phyloP scores from a whole-genome alignment of 208 protist genomes.

The Jaenimonas drosophilae region DNA sequence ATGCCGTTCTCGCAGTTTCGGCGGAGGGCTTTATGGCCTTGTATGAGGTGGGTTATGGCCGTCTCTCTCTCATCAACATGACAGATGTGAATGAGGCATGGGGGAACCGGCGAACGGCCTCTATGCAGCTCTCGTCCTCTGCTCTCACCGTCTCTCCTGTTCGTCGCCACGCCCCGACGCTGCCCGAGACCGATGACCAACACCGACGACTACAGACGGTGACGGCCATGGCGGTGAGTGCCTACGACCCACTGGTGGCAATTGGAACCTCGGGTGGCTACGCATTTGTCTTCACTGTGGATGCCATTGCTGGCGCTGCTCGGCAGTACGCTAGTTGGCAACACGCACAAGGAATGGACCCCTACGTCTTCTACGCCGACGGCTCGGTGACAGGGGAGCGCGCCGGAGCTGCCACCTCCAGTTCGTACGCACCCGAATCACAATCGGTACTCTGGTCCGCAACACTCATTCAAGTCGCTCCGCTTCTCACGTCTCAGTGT shows the following conservation, averaged over 20 bases:
- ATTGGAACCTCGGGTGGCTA: constrained; percentile 48
- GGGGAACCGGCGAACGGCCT: too few species aligned
- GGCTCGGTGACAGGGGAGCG: too few species aligned
- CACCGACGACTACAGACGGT: too few species aligned
- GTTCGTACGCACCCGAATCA: too few species aligned
- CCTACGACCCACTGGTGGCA: constrained; percentile 68
- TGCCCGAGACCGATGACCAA: background rate
- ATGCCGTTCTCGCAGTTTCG: constrained; percentile 58
- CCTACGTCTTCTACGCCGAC: constrained; percentile 25
- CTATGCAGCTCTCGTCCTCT: too few species aligned
- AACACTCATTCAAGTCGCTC: background rate
- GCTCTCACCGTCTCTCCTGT: too few species aligned
- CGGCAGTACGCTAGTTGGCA: constrained; percentile 6
- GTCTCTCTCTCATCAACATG: constrained; percentile 30
- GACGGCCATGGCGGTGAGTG: constrained; percentile 39
- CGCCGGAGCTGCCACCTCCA: too few species aligned
- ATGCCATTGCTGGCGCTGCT: constrained; percentile 13
- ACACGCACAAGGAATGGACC: constrained; percentile 19
- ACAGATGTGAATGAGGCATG: too few species aligned
- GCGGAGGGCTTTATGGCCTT: constrained; percentile 38
- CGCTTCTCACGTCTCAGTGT: constrained; percentile 1
- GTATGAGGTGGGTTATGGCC: constrained; percentile 39
- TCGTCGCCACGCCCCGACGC: constrained; percentile 3
- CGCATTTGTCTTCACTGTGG: constrained; percentile 40
- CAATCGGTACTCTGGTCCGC: background rate